A percentile compares a stretch with the other conserved stretches of the same genome.
Evolutionary conservation across 805 yeast species (phyloP).

Genomic region (Candida bentonensis): DNA sequence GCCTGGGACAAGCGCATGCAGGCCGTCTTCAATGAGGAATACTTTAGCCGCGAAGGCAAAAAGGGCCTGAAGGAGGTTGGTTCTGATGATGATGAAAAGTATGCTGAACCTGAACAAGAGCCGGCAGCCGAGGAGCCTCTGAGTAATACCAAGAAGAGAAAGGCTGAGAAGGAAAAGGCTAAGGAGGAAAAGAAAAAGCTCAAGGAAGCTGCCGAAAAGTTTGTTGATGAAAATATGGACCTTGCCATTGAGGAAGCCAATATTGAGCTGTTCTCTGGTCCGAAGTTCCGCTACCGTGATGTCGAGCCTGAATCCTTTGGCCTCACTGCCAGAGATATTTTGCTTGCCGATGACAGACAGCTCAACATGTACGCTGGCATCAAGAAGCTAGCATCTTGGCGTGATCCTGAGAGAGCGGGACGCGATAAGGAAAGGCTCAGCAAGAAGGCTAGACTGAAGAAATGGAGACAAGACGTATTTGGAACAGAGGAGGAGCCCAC

Average conservation of each 20-base stretch:
- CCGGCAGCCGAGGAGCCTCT: conserved; percentile 3
- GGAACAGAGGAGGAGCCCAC: conserved; percentile 34
- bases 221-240: conserved; percentile 61
- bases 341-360: conserved; percentile 77
- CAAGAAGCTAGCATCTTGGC: conserved; percentile 87
- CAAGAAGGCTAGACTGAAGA: conserved; percentile 67
- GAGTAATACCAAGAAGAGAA: conserved; percentile 18
- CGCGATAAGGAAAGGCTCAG: conserved; percentile 77
- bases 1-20: conserved; percentile 87
- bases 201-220: conserved; percentile 55
- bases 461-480: conserved; percentile 83
- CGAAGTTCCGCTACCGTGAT: conserved; percentile 73
- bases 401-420: conserved; percentile 53
- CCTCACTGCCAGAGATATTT: conserved; percentile 68
- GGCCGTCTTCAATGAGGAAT: conserved; percentile 74
- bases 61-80: conserved; percentile 31
- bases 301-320: conserved; percentile 94
- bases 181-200: conserved; percentile 51
- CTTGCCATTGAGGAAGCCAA: conserved; percentile 47
- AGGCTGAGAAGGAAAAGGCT: conserved; percentile 41
- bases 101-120: conserved; percentile 7
- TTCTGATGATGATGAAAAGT: conserved; percentile 23
- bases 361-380: conserved; percentile 76
- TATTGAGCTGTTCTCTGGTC: conserved; percentile 28
- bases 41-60: conserved; percentile 37